Evolutionary conservation across 139 green algal genomes (phyloP), one percentile per base, ranked within the genome.

Genomic region (Ostreobium quekettii): DNA sequence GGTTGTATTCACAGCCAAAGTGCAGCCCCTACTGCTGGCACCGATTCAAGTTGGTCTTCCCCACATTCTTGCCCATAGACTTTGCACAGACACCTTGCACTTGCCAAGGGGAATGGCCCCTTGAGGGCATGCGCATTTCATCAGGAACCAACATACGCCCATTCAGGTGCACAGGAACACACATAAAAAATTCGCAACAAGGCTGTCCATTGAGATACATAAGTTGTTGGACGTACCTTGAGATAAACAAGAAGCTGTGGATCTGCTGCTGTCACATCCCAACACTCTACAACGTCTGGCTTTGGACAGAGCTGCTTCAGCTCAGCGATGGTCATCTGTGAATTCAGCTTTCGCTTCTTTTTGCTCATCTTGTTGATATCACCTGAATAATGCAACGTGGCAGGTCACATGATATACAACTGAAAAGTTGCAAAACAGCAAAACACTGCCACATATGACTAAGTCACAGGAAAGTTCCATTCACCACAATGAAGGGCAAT

Each of bases 201-300:
- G n/a, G n/a, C n/a, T n/a, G n/a, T n/a, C n/a, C n/a, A n/a, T n/a
- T n/a, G 42, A 49, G 42, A 49, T 26, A 19, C 6, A n/a, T n/a
- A n/a, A n/a, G n/a, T n/a, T n/a, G n/a, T n/a, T n/a, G n/a, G n/a
- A 47, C 59, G 5, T 64, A 88, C 86, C 85, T 99, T 99, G 35
- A 99, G 77, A 62, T 84, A 92, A 7, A 98, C 94, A 3, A 99
- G 82, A 47, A 97, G 78, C 24, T 82, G 71, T 1, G 94, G 93
- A 77, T 99, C 94, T 0, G 75, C 66, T 4, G 91, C 88, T 1
- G 90, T 97, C 1, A 95, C 84, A 70, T 99, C 94, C 94, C 94
- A 99, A 19, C 96, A 84, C 80, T 99, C 94, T 32, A 99, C 93
- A 36, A 98, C 87, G 26, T 99, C 93, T 1, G 93, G 93, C 56